A percentile compares a stretch with the other conserved stretches of the same genome.
Conservation (phyloP, 2,329 filamentous ascomycete species). For the Epichloe coenophiala region DNA sequence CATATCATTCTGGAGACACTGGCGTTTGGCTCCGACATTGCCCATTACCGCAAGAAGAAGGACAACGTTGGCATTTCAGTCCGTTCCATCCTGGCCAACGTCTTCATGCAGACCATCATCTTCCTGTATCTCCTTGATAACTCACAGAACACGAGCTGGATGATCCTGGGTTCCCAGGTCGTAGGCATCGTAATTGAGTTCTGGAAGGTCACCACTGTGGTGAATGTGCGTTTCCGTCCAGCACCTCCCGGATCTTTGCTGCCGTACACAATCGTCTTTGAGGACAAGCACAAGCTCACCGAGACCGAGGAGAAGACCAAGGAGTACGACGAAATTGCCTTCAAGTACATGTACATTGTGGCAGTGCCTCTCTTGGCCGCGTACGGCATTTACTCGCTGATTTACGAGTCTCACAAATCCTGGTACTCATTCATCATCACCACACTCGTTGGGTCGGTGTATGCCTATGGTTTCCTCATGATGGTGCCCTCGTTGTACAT, state of each 20-base stretch:
- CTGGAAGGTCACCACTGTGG: slow-evolving; percentile 95
- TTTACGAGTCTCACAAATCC: slow-evolving; percentile 92
- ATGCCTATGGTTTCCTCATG: slow-evolving; percentile 97
- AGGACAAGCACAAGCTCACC: slow-evolving; percentile 92
- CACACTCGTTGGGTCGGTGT: slow-evolving; percentile 88
- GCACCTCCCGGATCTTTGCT: slow-evolving; percentile 54
- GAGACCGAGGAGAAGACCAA: slow-evolving; percentile 97
- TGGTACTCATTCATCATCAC: slow-evolving; percentile 97
- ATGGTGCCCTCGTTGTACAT: slow-evolving; percentile 97
- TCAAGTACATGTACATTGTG: slow-evolving; percentile 89
- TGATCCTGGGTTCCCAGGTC: slow-evolving; percentile 90
- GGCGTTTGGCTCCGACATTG: slow-evolving; percentile 94
- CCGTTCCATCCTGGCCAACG: slow-evolving; percentile 88
- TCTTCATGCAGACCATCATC: slow-evolving; percentile 93
- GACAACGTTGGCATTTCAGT: slow-evolving; percentile 95
- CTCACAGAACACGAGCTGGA: slow-evolving; percentile 95
- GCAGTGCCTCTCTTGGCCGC: slow-evolving; percentile 80
- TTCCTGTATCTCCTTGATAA: slow-evolving; percentile 97
- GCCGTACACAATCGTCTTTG: slow-evolving; percentile 71
- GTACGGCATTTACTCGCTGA: slow-evolving; percentile 80
- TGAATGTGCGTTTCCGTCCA: slow-evolving; percentile 70
- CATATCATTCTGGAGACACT: slow-evolving; percentile 94
- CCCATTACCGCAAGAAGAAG: slow-evolving; percentile 99
- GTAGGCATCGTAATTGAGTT: slow-evolving; percentile 57
- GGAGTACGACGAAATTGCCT: slow-evolving; percentile 95